Evolutionary conservation across 257 asterid species (phyloP), one percentile per base, ranked within the genome.

Genomic region (Fraxinus cuspidata): DNA sequence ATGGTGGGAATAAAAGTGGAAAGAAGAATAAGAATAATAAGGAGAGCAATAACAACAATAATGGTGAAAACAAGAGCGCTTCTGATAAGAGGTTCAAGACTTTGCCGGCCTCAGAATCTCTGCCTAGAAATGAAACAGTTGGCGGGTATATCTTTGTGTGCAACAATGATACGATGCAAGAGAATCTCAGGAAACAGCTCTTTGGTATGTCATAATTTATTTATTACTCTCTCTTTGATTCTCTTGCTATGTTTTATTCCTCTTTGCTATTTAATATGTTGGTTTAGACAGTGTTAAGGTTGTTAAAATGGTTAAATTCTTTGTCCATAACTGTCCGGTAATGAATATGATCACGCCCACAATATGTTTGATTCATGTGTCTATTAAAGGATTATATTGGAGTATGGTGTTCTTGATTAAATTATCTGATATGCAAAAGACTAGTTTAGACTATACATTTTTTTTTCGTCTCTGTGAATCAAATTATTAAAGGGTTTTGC

Each of bases 111-210:
- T 87, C 99, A 0, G 99, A 96, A 74, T 80, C 97, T 12, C 34
- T 96, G 89, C 97, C 98, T 28, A 87, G 99, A 82, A 90, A 93
- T 74, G 99, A 96, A 82, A 93, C 94, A 0, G 87, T 96, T 32
- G 99, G 99, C 8, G 99, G 99, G 0, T 96, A 96, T 81, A 96
- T 96, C 25, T 96, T 96, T 64, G 99, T 96, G 5, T 96, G 99
- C 85, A 96, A 96, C 82, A 96, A 96, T 76, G 99, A 96, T 84
- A 96, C 99, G 49, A 96, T 96, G 98, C 89, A 92, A 8, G 99
- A 96, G 78, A 93, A 96, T 86, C 97, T 96, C 84, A 88, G 90
- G 85, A 92, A 98, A 80, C 85, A 96, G 79, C 94, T 96, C 44
- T 96, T 96, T 78, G 99, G 99, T 96, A 85, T 37, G 90, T 70